Base-by-base conservation (phyloP, 2,329 filamentous ascomycete species). In the Pezicula carpinea region DNA sequence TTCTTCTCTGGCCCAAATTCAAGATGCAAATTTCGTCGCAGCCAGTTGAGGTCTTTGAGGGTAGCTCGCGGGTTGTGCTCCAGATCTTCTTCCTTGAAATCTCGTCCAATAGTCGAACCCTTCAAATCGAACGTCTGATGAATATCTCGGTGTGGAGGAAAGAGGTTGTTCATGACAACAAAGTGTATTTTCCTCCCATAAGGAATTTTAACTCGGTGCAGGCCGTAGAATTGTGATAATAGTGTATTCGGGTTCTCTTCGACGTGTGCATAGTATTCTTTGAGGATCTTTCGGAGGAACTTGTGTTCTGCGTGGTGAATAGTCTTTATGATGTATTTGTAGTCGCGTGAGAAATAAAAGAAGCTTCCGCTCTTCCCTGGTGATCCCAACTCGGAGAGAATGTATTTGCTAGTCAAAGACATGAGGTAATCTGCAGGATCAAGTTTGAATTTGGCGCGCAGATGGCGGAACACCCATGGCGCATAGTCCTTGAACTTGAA, bases 401-500 rank as follows among this genome's bases (percentile, higher is more conserved):
- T 97, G 69, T 99, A 99, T 71, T 99, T 99, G 68, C 91, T 93
- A 13, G 93, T 97, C 61, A 99, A 73, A 6, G 93, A 99, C 83
- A 99, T 95, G 51, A 99, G 82, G 65, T 99, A 99, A 68, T 99
- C 93, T 57, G 92, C 93, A 18, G 93, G 93, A 64, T 99, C 93
- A 46, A 97, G 80, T 59, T 86, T 83, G 72, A 99, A 99, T 53
- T 85, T 86, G 41, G 82, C 75, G 56, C 93, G 87, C 36, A 99
- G 77, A 69, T 90, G 89, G 61, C 93, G 89, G 70, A 99, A 99
- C 49, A 99, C 93, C 91, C 92, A 97, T 48, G 93, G 93, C n/a
- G 92, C 92, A 68, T 99, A 99, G 71, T 99, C 93, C 73, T 99
- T 99, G 77, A 99, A 99, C 69, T 99, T 99, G 82, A 99, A 99